phyloP scores from a whole-genome alignment of 345 rosid genomes.

The Garcia nutans region DNA sequence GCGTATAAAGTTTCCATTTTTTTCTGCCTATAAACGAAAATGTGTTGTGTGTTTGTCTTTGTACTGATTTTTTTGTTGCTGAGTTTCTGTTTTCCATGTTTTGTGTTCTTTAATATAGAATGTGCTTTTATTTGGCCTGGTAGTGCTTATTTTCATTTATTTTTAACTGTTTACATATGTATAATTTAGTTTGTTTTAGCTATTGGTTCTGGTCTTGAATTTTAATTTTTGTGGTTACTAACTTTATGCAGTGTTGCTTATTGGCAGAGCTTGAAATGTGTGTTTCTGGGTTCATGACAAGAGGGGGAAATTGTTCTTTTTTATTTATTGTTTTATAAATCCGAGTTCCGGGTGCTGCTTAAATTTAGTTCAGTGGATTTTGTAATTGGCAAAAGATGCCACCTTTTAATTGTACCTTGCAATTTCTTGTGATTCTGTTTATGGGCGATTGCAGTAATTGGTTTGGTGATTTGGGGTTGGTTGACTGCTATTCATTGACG shows the following conservation, averaged over 20 bases:
- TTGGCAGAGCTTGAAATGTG: neutral
- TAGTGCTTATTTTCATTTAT: neutral
- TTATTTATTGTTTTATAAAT: neutral
- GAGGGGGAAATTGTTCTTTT: neutral
- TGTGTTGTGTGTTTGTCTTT: neutral
- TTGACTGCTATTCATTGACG: neutral
- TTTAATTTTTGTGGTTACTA: neutral
- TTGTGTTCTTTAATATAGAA: neutral
- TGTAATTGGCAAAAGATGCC: neutral
- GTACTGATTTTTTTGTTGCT: neutral
- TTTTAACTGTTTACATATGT: no score
- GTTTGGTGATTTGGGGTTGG: neutral
- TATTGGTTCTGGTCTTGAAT: neutral
- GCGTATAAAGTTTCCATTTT: slow-evolving; percentile 20
- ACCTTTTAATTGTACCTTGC: no score
- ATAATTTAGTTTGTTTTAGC: neutral
- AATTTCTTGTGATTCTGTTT: neutral
- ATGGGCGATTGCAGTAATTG: neutral
- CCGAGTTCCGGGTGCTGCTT: neutral
- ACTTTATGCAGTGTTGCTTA: neutral
- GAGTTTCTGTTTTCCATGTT: neutral
- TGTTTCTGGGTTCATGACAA: slow-evolving; percentile 9
- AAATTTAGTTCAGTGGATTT: neutral
- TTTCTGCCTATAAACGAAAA: neutral
- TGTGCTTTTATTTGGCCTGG: neutral